Conservation (phyloP, 805 yeast species). For the Vanderwaltozyma yarrowii region DNA sequence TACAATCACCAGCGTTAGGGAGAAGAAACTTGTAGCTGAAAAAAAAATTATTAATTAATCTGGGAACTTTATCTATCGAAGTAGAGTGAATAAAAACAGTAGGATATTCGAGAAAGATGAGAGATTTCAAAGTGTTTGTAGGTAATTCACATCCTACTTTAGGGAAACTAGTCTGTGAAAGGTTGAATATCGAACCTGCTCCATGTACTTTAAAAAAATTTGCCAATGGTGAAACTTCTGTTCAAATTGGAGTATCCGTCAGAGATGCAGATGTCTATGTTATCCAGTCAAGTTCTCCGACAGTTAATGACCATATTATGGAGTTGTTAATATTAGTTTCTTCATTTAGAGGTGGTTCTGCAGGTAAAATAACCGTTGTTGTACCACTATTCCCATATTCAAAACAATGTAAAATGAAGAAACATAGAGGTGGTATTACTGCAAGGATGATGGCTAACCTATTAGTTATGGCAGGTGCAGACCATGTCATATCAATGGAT, state of each 20-base stretch:
- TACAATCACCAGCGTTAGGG: no score
- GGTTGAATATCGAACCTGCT: conserved; percentile 87
- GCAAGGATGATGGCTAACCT: conserved; percentile 96
- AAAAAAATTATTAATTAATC: no score
- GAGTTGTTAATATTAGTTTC: conserved; percentile 85
- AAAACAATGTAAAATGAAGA: conserved; percentile 95
- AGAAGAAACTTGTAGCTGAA: no score
- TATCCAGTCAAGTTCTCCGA: conserved; percentile 80
- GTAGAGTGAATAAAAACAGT: no score
- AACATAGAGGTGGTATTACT: conserved; percentile 96
- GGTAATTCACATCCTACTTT: conserved; percentile 95
- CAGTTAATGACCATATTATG: conserved; percentile 88
- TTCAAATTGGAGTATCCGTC: conserved; percentile 86
- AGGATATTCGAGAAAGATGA: conserved; percentile 39
- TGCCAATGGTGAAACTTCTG: conserved; percentile 96
- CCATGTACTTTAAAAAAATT: conserved; percentile 86
- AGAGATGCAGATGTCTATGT: conserved; percentile 95
- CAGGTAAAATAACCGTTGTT: conserved; percentile 91
- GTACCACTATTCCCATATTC: conserved; percentile 97
- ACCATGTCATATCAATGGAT: conserved; percentile 96
- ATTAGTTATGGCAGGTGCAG: conserved; percentile 96
- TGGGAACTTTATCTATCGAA: no score
- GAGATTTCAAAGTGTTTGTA: conserved; percentile 92
- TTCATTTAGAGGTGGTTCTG: conserved; percentile 96
- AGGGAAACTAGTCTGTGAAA: conserved; percentile 79